phyloP scores from a whole-genome alignment of 2,329 filamentous ascomycete species.

The Pyrenochaeta sp. region DNA sequence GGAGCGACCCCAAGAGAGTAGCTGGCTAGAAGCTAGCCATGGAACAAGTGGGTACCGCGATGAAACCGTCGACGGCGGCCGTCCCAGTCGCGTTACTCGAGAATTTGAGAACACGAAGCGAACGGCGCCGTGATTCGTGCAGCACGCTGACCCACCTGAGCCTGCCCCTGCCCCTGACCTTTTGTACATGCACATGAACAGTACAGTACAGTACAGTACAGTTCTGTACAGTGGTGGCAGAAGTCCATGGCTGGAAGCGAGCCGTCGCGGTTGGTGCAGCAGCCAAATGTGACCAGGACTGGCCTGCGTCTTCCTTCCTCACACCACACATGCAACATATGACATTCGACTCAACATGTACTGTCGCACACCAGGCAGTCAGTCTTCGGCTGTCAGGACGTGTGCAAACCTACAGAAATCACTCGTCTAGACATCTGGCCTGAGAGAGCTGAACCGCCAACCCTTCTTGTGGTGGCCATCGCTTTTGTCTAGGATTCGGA shows the following conservation, averaged over 20 bases:
- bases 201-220: no score
- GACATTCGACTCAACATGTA: background rate
- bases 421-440: no score
- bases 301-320: background rate
- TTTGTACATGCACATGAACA: background rate
- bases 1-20: background rate
- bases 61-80: background rate
- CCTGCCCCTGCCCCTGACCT: background rate
- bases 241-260: background rate
- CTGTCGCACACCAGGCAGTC: background rate
- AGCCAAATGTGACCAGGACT: background rate
- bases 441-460: no score
- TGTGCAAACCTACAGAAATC: no score
- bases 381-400: no score
- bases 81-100: background rate
- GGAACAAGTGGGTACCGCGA: background rate
- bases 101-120: background rate
- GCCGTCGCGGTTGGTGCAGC: background rate
- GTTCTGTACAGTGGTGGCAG: no score
- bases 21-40: background rate
- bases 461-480: no score
- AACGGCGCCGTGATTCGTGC: background rate
- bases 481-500: no score
- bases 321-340: background rate
- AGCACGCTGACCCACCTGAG: background rate